These are phyloP conservation scores for Macrocybe sp. DNA, from an alignment of 1,284 basidiomycete species.

Conservation along the genomic window DNA sequence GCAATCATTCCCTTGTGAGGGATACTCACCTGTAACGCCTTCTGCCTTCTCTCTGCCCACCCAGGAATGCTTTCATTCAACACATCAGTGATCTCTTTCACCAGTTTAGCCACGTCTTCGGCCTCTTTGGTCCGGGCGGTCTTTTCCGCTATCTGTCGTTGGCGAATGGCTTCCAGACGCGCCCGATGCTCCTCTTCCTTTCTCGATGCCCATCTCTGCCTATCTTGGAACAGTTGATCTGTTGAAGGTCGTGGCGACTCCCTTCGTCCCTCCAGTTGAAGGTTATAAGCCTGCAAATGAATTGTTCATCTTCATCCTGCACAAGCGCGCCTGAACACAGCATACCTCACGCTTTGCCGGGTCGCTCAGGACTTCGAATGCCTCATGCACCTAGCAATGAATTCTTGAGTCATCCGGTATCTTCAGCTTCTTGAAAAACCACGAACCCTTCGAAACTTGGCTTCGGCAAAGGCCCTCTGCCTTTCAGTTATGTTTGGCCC, in stretches of 20 bases:
- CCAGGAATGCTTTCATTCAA: conserved; percentile 56
- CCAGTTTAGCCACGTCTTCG: conserved; percentile 30
- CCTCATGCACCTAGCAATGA: conserved; percentile 42
- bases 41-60: conserved; percentile 47
- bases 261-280: conserved; percentile 50
- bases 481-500: conserved; percentile 39
- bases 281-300: conserved; percentile 49
- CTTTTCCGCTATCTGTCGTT: conserved; percentile 25
- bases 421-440: conserved; percentile 5
- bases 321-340: not conserved
- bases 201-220: conserved; percentile 53
- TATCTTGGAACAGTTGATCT: conserved; percentile 33
- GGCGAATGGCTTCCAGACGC: conserved; percentile 35
- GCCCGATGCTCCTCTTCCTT: conserved; percentile 41
- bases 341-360: conserved; percentile 51
- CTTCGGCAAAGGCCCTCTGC: conserved; percentile 45
- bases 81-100: conserved; percentile 43
- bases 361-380: conserved; percentile 54
- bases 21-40: conserved; percentile 13
- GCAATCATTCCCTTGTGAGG: too few relatives aligned
- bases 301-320: conserved; percentile 2
- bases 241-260: conserved; percentile 45
- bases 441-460: conserved; percentile 43
- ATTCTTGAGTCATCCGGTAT: too few relatives aligned
- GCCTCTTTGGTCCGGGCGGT: conserved; percentile 30